Conservation (phyloP, 2,329 filamentous ascomycete genomes). For the Hypoxylon sp. region DNA sequence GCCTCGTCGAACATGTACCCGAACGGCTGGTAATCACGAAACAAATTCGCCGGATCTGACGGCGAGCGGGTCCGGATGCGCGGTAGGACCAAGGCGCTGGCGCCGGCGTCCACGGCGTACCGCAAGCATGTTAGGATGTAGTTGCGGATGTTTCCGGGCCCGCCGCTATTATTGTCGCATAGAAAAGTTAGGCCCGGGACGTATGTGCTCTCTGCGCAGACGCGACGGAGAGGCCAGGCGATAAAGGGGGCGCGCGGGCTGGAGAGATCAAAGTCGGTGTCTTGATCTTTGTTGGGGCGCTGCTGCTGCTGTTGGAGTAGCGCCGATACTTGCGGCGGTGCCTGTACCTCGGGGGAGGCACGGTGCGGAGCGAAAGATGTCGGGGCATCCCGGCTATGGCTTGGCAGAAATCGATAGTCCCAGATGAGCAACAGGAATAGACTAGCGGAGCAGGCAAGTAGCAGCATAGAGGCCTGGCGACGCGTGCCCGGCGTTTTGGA, state of each 20-base stretch:
- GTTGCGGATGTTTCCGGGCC: constrained; percentile 66
- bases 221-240: constrained; percentile 60
- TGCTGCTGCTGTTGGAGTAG: constrained; percentile 16
- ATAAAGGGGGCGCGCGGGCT: constrained; percentile 59
- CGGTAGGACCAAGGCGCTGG: constrained; percentile 61
- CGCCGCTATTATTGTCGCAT: constrained; percentile 66
- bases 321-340: not conserved
- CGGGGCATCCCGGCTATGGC: not conserved
- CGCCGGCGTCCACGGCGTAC: constrained; percentile 64
- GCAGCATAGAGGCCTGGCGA: constrained; percentile 12
- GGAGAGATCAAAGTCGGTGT: constrained; percentile 53
- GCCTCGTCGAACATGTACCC: constrained; percentile 62
- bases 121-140: constrained; percentile 65
- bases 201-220: constrained; percentile 60
- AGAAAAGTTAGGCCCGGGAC: constrained; percentile 60
- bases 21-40: constrained; percentile 56
- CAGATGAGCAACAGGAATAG: constrained; percentile 22
- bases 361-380: constrained; percentile 8
- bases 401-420: constrained; percentile 14
- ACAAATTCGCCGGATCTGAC: constrained; percentile 57
- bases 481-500: constrained; percentile 8
- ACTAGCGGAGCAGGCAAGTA: constrained; percentile 16
- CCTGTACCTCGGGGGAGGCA: not conserved
- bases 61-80: constrained; percentile 59
- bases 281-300: not conserved